Evolutionary conservation across 164 flowering plant species (phyloP), one percentile per base, ranked within the genome.

Genomic region (Taxillus chinensis): DNA sequence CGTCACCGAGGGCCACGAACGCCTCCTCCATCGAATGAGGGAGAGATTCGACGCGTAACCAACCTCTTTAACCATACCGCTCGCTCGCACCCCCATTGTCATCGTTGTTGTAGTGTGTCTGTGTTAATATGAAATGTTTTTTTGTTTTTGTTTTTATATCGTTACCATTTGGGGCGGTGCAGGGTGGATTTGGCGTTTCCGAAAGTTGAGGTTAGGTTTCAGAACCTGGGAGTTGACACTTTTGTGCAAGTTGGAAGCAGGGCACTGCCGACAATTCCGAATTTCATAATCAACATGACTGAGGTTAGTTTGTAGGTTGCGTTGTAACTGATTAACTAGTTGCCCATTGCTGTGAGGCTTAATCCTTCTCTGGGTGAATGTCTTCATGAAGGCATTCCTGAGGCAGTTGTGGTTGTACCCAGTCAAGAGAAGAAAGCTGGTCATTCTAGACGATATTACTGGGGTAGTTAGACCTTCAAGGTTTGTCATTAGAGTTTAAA

Each of bases 181-280:
- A 93, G 98, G 56, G 98, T 90, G 14, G 84, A 79, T 71, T 77
- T 93, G 83, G 85, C 79, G 55, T 82, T 90, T 68, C 98, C 98
- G 6, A 86, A 82, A 81, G 78, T 88, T 54, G 97, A 93, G 74
- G 96, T 93, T 65, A 78, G 98, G 56, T 87, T 82, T 73, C 78
- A 88, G 80, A 68, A 82, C 69, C 70, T 93, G 45, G 79, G 68
- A 52, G 88, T 93, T 49, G 89, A 86, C 63, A 65, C 98, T 27
- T 84, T 66, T 68, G 90, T 86, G 15, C 96, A 85, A 54, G 73
- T 79, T 48, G 98, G 97, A 64, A 90, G 92, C 69, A 84, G 98
- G 74, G 98, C 97, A 15, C 68, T 93, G 69, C 98, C 98, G 38
- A 93, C 98, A 2, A 85, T 93, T 81, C 86, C 97, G 37, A 93